phyloP scores from a whole-genome alignment of 2,329 filamentous ascomycete genomes.

The Trichoderma oligosporum region DNA sequence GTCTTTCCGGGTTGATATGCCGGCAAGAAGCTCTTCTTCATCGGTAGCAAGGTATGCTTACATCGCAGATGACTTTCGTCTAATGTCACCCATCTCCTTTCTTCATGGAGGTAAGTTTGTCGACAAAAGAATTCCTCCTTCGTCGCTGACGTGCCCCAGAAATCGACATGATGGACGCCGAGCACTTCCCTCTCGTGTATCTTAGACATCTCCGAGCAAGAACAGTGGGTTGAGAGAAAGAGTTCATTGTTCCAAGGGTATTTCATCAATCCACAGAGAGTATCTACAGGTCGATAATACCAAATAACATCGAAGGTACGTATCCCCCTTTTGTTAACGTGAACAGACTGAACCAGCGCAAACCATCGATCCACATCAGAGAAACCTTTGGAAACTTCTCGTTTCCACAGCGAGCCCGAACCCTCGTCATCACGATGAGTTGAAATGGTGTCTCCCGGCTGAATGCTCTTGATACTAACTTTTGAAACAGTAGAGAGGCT shows the following conservation, averaged over 20 bases:
- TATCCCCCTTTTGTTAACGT: slow-evolving; percentile 33
- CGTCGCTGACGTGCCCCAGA: slow-evolving; percentile 48
- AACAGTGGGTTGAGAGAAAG: slow-evolving; percentile 74
- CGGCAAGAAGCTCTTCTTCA: neutral
- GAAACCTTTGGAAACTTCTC: slow-evolving; percentile 41
- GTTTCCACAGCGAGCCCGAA: slow-evolving; percentile 54
- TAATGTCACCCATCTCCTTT: slow-evolving; percentile 61
- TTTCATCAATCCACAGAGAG: slow-evolving; percentile 61
- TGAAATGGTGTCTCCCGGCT: slow-evolving; percentile 48
- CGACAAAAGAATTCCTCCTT: slow-evolving; percentile 61
- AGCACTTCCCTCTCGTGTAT: slow-evolving; percentile 55
- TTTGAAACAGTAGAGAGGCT: slow-evolving; percentile 22
- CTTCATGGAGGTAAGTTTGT: slow-evolving; percentile 60
- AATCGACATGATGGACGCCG: slow-evolving; percentile 55
- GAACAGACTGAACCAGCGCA: slow-evolving; percentile 61
- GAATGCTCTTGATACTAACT: slow-evolving; percentile 34
- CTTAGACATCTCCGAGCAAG: slow-evolving; percentile 51
- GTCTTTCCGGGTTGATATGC: slow-evolving; percentile 55
- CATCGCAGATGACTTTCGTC: slow-evolving; percentile 54
- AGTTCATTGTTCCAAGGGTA: slow-evolving; percentile 72
- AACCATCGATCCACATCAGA: slow-evolving; percentile 59
- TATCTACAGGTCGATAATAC: slow-evolving; percentile 70
- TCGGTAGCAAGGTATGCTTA: slow-evolving; percentile 30
- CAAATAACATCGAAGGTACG: slow-evolving; percentile 62
- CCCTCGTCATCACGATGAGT: slow-evolving; percentile 44